Evolutionary conservation across 768 basidiomycete genomes (phyloP).

Genomic region (Candolleomyces eurysporus): DNA sequence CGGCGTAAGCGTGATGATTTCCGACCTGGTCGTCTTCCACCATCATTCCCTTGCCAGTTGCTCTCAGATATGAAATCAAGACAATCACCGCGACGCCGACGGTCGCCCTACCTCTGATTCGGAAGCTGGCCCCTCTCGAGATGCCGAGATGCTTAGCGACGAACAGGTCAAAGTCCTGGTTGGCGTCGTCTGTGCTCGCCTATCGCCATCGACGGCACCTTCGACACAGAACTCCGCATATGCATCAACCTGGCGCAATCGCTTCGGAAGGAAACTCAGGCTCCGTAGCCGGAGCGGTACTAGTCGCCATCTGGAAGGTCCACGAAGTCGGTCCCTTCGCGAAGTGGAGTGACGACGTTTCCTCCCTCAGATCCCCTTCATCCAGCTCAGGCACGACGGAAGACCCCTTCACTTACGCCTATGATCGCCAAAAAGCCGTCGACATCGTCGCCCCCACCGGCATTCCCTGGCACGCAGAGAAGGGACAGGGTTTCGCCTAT

Average conservation of each 20-base stretch:
- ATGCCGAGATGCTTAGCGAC: too few relatives aligned
- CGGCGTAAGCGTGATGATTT: too few relatives aligned
- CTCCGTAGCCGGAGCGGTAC: conserved; percentile 10
- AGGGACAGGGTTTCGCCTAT: conserved; percentile 30
- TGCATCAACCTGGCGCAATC: conserved; percentile 23
- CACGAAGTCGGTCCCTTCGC: conserved; percentile 4
- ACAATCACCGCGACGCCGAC: too few relatives aligned
- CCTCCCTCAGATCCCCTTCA: conserved; percentile 3
- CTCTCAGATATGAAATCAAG: too few relatives aligned
- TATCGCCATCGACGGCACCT: conserved; percentile 18
- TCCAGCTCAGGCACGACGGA: background rate
- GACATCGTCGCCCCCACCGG: conserved; percentile 26
- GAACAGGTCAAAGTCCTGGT: too few relatives aligned
- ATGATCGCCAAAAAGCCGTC: conserved; percentile 20
- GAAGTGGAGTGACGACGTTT: conserved; percentile 22
- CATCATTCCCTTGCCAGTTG: too few relatives aligned
- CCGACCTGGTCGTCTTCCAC: too few relatives aligned
- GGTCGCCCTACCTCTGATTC: too few relatives aligned
- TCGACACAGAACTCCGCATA: conserved; percentile 19
- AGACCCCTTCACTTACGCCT: background rate
- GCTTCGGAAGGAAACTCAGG: conserved; percentile 18
- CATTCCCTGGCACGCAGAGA: conserved; percentile 31
- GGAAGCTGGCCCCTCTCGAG: too few relatives aligned
- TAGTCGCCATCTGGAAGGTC: conserved; percentile 9
- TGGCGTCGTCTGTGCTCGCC: conserved; percentile 26